Percentiles rank a stretch among this genome's conserved stretches.
These are phyloP conservation scores for Delphinella strobiligena DNA, from an alignment of 2,329 filamentous ascomycete genomes.

Conservation along the genomic window DNA sequence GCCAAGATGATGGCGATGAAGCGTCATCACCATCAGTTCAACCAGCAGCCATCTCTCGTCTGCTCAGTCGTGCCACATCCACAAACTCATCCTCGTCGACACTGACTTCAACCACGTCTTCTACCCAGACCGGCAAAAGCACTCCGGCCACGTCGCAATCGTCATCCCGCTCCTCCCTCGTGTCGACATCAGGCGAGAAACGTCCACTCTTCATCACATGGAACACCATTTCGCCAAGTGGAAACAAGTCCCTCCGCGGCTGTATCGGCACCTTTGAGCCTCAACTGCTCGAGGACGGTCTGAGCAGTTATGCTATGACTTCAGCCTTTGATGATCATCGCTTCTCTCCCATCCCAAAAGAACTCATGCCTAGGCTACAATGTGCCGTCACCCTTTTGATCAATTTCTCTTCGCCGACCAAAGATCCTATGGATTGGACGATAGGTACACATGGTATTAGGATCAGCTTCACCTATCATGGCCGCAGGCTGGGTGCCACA, in stretches of 20 bases:
- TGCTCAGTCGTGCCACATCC: constrained; percentile 21
- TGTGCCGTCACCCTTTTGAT: constrained; percentile 59
- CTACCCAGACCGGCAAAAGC: background rate
- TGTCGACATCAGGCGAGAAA: constrained; percentile 13
- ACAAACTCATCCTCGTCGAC: constrained; percentile 12
- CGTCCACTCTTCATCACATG: constrained; percentile 83
- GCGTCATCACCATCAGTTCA: constrained; percentile 16
- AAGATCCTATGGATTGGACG: constrained; percentile 69
- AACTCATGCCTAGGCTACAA: constrained; percentile 55
- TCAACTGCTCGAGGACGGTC: constrained; percentile 58
- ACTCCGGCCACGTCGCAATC: constrained; percentile 32
- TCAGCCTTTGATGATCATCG: constrained; percentile 58
- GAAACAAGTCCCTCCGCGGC: constrained; percentile 62
- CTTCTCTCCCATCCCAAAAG: constrained; percentile 52
- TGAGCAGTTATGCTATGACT: constrained; percentile 71
- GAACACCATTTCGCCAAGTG: constrained; percentile 58
- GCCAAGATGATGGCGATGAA: constrained; percentile 17
- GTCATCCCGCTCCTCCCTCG: constrained; percentile 33
- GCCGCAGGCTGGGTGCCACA: constrained; percentile 66
- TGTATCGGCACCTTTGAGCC: constrained; percentile 93
- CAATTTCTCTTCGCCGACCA: constrained; percentile 49
- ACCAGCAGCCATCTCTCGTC: constrained; percentile 33
- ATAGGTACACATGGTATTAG: constrained; percentile 78
- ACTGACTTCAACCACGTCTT: constrained; percentile 19
- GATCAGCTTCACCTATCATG: constrained; percentile 68